These are phyloP conservation scores for Penicillium aurantiogriseum DNA, from an alignment of 2,329 filamentous ascomycete genomes.

Conservation along the genomic window DNA sequence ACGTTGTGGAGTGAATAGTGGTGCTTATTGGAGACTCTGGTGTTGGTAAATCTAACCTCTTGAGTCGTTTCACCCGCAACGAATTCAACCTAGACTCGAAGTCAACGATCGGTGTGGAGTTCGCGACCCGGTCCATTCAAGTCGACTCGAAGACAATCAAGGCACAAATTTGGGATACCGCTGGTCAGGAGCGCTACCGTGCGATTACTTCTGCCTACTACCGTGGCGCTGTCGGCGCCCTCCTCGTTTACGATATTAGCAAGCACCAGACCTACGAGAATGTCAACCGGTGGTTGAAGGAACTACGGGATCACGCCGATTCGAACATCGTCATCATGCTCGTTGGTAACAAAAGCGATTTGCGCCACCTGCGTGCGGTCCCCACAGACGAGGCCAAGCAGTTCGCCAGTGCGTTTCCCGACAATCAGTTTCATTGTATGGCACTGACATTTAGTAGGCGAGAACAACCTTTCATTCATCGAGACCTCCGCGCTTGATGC, in stretches of 20 bases:
- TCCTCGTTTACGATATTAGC: constrained; percentile 99
- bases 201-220: constrained; percentile 99
- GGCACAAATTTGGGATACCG: constrained; percentile 99
- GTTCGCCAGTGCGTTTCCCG: constrained; percentile 74
- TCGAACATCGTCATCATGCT: constrained; percentile 99
- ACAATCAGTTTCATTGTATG: neutral
- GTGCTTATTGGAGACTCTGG: constrained; percentile 99
- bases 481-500: constrained; percentile 98
- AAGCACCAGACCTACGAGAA: constrained; percentile 99
- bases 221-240: constrained; percentile 91
- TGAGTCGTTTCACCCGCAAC: constrained; percentile 99
- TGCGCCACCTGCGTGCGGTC: constrained; percentile 94
- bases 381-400: constrained; percentile 97
- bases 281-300: constrained; percentile 98
- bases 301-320: constrained; percentile 95
- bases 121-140: constrained; percentile 96
- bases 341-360: constrained; percentile 99
- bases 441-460: constrained; percentile 59
- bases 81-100: constrained; percentile 99
- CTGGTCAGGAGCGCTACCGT: constrained; percentile 97
- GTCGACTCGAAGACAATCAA: constrained; percentile 99
- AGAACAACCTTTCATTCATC: constrained; percentile 98
- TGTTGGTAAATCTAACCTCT: constrained; percentile 99
- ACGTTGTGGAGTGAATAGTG: constrained; percentile 55
- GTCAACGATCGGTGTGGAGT: constrained; percentile 99